These are phyloP conservation scores for Trematosphaeria pertusa DNA, from an alignment of 2,329 filamentous ascomycete genomes.

Conservation along the genomic window DNA sequence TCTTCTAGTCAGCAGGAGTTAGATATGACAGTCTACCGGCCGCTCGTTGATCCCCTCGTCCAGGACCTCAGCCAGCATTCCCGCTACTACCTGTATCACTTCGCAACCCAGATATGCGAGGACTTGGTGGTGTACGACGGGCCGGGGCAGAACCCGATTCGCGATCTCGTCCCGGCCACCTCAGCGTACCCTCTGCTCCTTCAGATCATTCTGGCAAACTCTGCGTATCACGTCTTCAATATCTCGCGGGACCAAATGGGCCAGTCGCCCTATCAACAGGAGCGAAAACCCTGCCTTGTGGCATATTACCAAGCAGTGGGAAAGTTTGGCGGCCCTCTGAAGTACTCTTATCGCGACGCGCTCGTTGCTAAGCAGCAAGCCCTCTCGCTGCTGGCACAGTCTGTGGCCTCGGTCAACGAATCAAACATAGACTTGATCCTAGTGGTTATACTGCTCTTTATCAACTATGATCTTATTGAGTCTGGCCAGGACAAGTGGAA, in stretches of 20 bases:
- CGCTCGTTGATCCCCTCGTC: slow-evolving; percentile 62
- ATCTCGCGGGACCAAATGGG: slow-evolving; percentile 44
- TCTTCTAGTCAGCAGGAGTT: slow-evolving; percentile 7
- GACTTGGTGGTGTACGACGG: slow-evolving; percentile 60
- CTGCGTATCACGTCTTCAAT: slow-evolving; percentile 56
- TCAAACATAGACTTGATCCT: slow-evolving; percentile 52
- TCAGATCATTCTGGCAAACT: slow-evolving; percentile 56
- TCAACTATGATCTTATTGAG: slow-evolving; percentile 59
- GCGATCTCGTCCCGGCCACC: slow-evolving; percentile 56
- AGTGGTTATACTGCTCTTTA: slow-evolving; percentile 57
- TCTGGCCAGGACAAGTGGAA: slow-evolving; percentile 61
- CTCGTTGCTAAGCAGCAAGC: slow-evolving; percentile 58
- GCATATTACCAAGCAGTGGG: slow-evolving; percentile 46
- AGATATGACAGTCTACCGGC: slow-evolving; percentile 44
- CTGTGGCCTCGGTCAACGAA: slow-evolving; percentile 34
- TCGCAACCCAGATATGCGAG: slow-evolving; percentile 59
- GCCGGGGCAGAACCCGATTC: slow-evolving; percentile 55
- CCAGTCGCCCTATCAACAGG: slow-evolving; percentile 41
- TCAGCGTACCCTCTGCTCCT: slow-evolving; percentile 54
- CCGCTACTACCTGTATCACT: slow-evolving; percentile 57
- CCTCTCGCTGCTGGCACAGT: slow-evolving; percentile 51
- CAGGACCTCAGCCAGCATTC: slow-evolving; percentile 59
- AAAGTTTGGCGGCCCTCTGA: slow-evolving; percentile 46
- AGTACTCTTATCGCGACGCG: slow-evolving; percentile 43
- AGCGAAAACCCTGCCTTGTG: slow-evolving; percentile 40